These are phyloP conservation scores for Protomyces pachydermus DNA, from an alignment of 1,139 yeast genomes.

Conservation along the genomic window DNA sequence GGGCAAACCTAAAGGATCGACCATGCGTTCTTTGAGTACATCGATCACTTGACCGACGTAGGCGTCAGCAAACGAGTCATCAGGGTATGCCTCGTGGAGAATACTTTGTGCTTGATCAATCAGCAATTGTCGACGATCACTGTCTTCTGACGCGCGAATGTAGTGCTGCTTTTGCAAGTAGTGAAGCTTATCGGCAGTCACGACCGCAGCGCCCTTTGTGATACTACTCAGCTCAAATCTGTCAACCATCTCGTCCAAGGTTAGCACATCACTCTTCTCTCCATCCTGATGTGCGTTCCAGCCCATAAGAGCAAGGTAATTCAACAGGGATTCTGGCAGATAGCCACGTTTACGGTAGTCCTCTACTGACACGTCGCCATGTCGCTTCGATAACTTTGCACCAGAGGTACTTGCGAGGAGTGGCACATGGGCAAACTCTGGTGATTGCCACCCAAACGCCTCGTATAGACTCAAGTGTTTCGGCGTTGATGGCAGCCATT, in stretches of 20 bases:
- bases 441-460: slow-evolving; percentile 84
- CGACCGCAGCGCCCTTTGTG: slow-evolving; percentile 92
- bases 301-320: slow-evolving; percentile 85
- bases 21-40: slow-evolving; percentile 18
- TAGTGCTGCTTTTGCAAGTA: slow-evolving; percentile 51
- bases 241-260: slow-evolving; percentile 50
- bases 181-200: slow-evolving; percentile 66
- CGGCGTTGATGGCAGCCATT: slow-evolving; percentile 95
- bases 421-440: slow-evolving; percentile 84
- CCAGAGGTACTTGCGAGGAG: slow-evolving; percentile 66
- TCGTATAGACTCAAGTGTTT: slow-evolving; percentile 81
- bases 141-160: slow-evolving; percentile 11
- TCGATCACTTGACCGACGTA: slow-evolving; percentile 21
- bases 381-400: slow-evolving; percentile 79
- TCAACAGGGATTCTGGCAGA: slow-evolving; percentile 78
- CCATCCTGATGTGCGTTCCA: slow-evolving; percentile 54
- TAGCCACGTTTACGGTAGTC: slow-evolving; percentile 48
- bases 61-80: not conserved
- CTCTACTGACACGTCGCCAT: slow-evolving; percentile 67
- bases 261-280: slow-evolving; percentile 51
- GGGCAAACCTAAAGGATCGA: slow-evolving; percentile 20
- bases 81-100: not conserved
- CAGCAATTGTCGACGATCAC: slow-evolving; percentile 5
- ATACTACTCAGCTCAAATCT: slow-evolving; percentile 57
- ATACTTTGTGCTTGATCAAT: slow-evolving; percentile 3